A percentile compares a stretch with the other conserved stretches of the same genome.
Evolutionary conservation across 148 eudicot species (phyloP).

Genomic region (Heliamphora exappendiculata): DNA sequence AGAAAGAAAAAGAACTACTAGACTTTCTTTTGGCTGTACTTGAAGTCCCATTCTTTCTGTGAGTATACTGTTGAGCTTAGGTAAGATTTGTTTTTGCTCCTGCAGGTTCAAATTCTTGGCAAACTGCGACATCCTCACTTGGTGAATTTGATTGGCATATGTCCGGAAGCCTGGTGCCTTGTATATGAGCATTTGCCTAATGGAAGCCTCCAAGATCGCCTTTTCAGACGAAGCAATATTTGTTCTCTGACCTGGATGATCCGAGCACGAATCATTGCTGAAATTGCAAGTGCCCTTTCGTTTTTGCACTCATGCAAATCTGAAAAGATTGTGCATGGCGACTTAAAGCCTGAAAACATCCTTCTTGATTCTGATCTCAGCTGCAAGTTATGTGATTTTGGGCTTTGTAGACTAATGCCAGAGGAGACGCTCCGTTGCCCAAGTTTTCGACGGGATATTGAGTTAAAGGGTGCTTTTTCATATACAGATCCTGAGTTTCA

Average conservation of each 20-base stretch:
- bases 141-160: slow-evolving; percentile 58
- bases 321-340: slow-evolving; percentile 58
- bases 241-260: slow-evolving; percentile 53
- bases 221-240: slow-evolving; percentile 36
- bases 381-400: slow-evolving; percentile 64
- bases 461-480: slow-evolving; percentile 47
- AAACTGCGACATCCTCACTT: slow-evolving; percentile 69
- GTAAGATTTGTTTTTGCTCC: neutral
- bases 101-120: slow-evolving; percentile 60
- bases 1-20: neutral
- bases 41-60: neutral
- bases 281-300: slow-evolving; percentile 56
- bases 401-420: slow-evolving; percentile 44
- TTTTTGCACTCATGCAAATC: slow-evolving; percentile 60
- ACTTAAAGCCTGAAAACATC: slow-evolving; percentile 60
- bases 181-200: slow-evolving; percentile 65
- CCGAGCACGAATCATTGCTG: slow-evolving; percentile 58
- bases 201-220: slow-evolving; percentile 45
- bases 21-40: neutral
- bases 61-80: neutral
- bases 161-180: slow-evolving; percentile 73
- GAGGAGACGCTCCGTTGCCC: slow-evolving; percentile 44
- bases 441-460: slow-evolving; percentile 40
- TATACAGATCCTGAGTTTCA: slow-evolving; percentile 69
- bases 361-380: slow-evolving; percentile 53